Evolutionary conservation across 2,329 filamentous ascomycete species (phyloP), one percentile per base, ranked within the genome.

Genomic region (Beauveria sp.): DNA sequence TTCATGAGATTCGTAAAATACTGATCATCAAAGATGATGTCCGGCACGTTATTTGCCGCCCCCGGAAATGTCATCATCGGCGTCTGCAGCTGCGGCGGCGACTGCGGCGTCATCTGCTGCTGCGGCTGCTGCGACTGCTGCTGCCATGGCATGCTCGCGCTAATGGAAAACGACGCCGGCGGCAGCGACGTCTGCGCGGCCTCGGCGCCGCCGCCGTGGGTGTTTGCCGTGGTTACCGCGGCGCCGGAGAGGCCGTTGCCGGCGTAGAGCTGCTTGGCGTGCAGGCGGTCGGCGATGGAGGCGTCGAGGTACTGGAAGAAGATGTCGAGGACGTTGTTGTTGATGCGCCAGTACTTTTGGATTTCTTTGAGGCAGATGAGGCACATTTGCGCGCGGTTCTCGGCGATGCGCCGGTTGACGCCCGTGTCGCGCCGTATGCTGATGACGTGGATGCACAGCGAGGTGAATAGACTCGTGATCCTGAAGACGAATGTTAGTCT

Each of bases 331-430:
- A 75, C 66, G 40, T 73, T 73, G 64, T 73, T 75, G 67, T 76
- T 76, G 62, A 75, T 74, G 20, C 71, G 67, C 73, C 73, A 75
- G 64, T 74, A 75, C n/a, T 74, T 74, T 28, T 75, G 72, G 0
- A 75, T 68, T 63, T 75, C 74, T 46, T 74, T 70, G 1, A 76
- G 67, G 4, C 72, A 72, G 3, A 75, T 65, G 2, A 75, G 71
- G 43, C 73, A 75, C 63, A 74, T 70, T 40, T 74, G 72, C 1
- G 74, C 73, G 20, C 73, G 68, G 62, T 75, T 71, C 57, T 74
- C 72, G 28, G 73, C 72, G 9, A 75, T 71, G 3, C 72, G 65
- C 26, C 71, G 68, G 7, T 70, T 65, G 14, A 75, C 69, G 26
- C 71, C 72, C 8, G 65, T 67, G 24, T 69, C 70, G 47, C 71